These are phyloP conservation scores for Candida oleophila DNA, from an alignment of 805 yeast genomes.

Conservation along the genomic window DNA sequence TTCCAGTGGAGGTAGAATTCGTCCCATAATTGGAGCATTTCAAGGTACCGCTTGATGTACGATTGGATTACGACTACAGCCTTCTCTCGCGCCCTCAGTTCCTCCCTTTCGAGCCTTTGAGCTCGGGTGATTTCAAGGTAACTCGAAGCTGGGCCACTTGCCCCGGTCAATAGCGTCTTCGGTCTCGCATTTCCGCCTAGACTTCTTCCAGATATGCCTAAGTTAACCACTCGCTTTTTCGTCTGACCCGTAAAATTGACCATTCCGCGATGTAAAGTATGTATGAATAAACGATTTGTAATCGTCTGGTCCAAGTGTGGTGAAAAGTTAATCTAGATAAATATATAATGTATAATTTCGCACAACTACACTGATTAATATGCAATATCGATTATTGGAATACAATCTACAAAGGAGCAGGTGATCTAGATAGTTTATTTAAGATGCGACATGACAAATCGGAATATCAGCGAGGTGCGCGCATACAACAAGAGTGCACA, in stretches of 20 bases:
- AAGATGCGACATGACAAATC: too few species aligned
- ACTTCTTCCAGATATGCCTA: constrained; percentile 32
- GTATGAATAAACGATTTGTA: too few species aligned
- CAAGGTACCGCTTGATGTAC: constrained; percentile 41
- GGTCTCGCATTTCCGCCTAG: not conserved
- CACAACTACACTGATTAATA: too few species aligned
- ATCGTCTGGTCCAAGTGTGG: too few species aligned
- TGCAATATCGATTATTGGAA: too few species aligned
- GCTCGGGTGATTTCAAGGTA: constrained; percentile 62
- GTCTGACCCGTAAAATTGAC: constrained; percentile 68
- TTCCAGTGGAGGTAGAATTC: constrained; percentile 16
- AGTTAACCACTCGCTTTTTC: constrained; percentile 61
- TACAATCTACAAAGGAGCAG: too few species aligned
- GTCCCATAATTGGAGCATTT: constrained; percentile 19
- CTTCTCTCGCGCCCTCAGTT: constrained; percentile 45
- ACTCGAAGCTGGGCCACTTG: constrained; percentile 14
- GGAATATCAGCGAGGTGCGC: too few species aligned
- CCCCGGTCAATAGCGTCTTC: not conserved
- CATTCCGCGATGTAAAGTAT: constrained; percentile 24
- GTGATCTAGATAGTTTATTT: too few species aligned
- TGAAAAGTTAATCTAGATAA: too few species aligned
- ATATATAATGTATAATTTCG: too few species aligned
- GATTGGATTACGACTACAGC: constrained; percentile 55
- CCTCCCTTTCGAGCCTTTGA: constrained; percentile 67
- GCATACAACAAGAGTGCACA: too few species aligned